A percentile compares a stretch with the other conserved stretches of the same genome.
These are phyloP conservation scores for Cenchrus americanus DNA, from an alignment of 176 grass and related monocot genomes.

Conservation along the genomic window DNA sequence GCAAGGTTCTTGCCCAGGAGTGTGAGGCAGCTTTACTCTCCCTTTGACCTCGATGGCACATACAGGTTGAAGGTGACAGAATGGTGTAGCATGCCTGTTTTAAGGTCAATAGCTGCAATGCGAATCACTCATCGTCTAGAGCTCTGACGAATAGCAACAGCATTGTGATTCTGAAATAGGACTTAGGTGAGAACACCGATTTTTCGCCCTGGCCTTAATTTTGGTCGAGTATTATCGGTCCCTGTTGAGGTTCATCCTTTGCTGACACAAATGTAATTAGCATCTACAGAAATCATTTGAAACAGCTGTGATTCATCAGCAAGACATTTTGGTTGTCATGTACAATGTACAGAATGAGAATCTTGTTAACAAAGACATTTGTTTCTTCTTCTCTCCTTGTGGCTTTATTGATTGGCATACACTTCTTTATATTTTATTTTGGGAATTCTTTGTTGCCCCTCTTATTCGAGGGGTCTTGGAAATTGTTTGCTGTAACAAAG, in stretches of 20 bases:
- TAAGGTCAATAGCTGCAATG: slow-evolving; percentile 24
- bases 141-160: slow-evolving; percentile 28
- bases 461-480: neutral
- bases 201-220: slow-evolving; percentile 30
- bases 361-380: slow-evolving; percentile 37
- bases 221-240: slow-evolving; percentile 29
- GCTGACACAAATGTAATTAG: slow-evolving; percentile 52
- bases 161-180: slow-evolving; percentile 42
- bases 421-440: too few species aligned
- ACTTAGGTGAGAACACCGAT: slow-evolving; percentile 34
- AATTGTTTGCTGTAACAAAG: neutral
- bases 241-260: slow-evolving; percentile 46
- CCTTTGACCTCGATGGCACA: slow-evolving; percentile 38
- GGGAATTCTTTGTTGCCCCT: too few species aligned
- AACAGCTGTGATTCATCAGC: slow-evolving; percentile 46
- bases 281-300: slow-evolving; percentile 51
- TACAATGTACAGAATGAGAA: slow-evolving; percentile 50
- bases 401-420: neutral
- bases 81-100: slow-evolving; percentile 31
- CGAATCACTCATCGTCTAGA: slow-evolving; percentile 50
- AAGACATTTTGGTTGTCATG: slow-evolving; percentile 38
- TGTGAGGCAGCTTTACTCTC: slow-evolving; percentile 25
- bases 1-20: slow-evolving; percentile 26
- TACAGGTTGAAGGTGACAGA: slow-evolving; percentile 39
- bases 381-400: slow-evolving; percentile 10